Base-by-base conservation (phyloP, 192 early-diverging fungal species). In the Rhizophagus clarus region DNA sequence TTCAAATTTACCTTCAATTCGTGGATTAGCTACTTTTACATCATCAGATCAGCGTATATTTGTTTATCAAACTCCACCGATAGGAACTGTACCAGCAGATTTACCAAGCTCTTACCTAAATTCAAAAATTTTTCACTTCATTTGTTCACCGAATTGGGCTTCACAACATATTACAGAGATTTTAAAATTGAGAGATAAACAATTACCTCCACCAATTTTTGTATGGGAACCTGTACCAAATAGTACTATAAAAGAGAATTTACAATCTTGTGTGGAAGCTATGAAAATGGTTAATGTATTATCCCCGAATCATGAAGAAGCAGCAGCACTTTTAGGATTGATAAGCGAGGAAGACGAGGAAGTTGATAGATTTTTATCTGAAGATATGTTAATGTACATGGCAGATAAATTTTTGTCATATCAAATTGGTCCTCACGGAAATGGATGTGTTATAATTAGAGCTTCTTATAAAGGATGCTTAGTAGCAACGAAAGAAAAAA, bases 151-250 rank as follows among this genome's bases (percentile, higher is more conserved):
- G 2, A 80, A 74, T 34, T 70, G 83, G 8, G 83, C 83, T 0
- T 17, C 31, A 24, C 81, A 83, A 72, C 76, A 72, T 32, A 29
- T 76, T 81, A 31, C 64, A 66, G 67, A 24, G 6, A 42, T 47
- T 62, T 49, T 83, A 78, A 40, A 73, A 70, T 64, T 60, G 14
- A 32, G 75, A 66, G 73, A 80, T 51, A 75, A 63, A 60, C 66
- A 37, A 70, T 63, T 34, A 26, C 40, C 74, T 40, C 61, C 20
- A n/a, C 82, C 85, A 4, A 24, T 76, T 15, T 83, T 85, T 61
- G n/a, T 87, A 4, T 87, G 86, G 86, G 86, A 87, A 40, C 86
- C 86, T n/a, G 29, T 84, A 12, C 86, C 86, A 6, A 79, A 80
- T 74, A 76, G 75, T 37, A 76, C 81, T 24, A 42, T 73, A 32